phyloP scores from a whole-genome alignment of 2,329 filamentous ascomycete species.

The Cladobotryum protrusum region DNA sequence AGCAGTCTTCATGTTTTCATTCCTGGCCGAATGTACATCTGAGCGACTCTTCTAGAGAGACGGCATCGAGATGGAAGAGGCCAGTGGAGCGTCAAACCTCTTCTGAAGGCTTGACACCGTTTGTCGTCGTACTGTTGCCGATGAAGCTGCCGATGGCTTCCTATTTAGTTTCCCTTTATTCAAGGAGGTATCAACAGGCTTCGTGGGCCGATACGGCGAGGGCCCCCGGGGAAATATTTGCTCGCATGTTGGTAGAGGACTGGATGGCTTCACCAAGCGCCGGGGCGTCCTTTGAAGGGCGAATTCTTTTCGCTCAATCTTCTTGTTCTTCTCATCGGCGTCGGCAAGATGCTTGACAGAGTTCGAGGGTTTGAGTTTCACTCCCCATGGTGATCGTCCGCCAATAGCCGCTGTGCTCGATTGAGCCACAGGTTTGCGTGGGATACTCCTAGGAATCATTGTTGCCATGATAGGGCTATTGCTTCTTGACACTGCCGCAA shows the following conservation, averaged over 20 bases:
- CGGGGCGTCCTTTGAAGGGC: too few relatives aligned
- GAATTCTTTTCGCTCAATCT: too few relatives aligned
- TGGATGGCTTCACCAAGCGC: too few relatives aligned
- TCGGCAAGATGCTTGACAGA: background rate
- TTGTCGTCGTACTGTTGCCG: background rate
- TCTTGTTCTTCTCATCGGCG: too few relatives aligned
- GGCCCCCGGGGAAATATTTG: background rate
- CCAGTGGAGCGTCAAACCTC: conserved; percentile 16
- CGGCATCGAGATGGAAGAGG: conserved; percentile 9
- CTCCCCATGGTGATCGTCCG: background rate
- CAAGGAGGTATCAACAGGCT: background rate
- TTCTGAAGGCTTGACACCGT: conserved; percentile 18
- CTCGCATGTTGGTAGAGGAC: background rate
- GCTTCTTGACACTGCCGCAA: too few relatives aligned
- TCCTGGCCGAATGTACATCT: conserved; percentile 1
- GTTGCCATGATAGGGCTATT: too few relatives aligned
- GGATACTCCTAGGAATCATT: too few relatives aligned
- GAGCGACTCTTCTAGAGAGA: conserved; percentile 9
- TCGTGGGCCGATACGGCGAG: background rate
- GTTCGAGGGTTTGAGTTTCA: background rate
- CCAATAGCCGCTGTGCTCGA: too few relatives aligned
- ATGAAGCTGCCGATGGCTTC: background rate
- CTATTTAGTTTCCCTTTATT: background rate
- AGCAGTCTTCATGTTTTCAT: background rate
- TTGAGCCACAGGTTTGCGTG: too few relatives aligned